Evolutionary conservation across 306 rosid genomes (phyloP).

Genomic region (Argentina anserina): DNA sequence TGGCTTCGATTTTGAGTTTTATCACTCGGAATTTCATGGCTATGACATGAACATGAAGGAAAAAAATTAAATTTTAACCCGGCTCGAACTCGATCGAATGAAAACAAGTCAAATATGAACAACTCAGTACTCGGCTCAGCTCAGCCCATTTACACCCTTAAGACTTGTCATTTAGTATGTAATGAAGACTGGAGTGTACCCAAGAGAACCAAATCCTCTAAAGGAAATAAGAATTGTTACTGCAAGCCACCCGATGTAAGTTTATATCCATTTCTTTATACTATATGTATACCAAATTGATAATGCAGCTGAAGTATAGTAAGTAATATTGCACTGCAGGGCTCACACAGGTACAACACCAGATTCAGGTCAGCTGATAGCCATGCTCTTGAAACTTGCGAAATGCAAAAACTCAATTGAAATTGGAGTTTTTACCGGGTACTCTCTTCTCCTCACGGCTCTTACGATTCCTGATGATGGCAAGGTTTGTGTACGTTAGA

Average conservation of each 20-base stretch:
- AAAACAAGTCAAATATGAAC: too few species aligned
- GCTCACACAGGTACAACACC: conserved; percentile 36
- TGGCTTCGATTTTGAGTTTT: too few species aligned
- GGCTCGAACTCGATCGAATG: too few species aligned
- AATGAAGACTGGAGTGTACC: conserved; percentile 55
- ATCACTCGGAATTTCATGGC: too few species aligned
- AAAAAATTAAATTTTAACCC: too few species aligned
- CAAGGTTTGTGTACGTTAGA: conserved; percentile 27
- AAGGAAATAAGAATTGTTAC: conserved; percentile 44
- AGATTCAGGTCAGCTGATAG: conserved; percentile 45
- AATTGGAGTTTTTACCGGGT: conserved; percentile 58
- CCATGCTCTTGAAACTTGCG: conserved; percentile 40
- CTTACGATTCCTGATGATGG: conserved; percentile 56
- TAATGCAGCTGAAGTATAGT: neutral
- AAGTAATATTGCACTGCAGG: conserved; percentile 22
- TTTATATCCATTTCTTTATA: neutral
- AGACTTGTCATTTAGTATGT: conserved; percentile 35
- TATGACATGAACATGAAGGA: too few species aligned
- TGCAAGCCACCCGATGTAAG: conserved; percentile 40
- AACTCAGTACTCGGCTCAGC: too few species aligned
- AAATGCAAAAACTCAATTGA: conserved; percentile 53
- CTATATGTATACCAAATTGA: neutral
- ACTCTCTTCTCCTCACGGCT: conserved; percentile 68
- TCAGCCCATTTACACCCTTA: too few species aligned
- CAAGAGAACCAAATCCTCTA: conserved; percentile 51